Evolutionary conservation across 441 rosid genomes (phyloP).

Genomic region (Macaranga tanarius): DNA sequence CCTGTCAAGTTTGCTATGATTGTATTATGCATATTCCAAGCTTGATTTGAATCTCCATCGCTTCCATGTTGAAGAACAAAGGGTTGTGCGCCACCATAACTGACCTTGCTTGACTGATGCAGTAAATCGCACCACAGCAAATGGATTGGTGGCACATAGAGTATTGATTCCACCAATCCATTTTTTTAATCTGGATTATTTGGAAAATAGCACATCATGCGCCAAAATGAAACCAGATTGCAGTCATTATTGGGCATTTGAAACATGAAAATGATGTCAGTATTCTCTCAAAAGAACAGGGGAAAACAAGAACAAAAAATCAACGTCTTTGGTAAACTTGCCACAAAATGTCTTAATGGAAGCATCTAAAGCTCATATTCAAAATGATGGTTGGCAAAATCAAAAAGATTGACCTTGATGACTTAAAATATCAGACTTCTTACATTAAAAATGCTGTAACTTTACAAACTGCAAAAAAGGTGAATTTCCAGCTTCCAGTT

Average conservation of each 20-base stretch:
- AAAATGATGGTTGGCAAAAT: background rate
- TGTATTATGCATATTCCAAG: background rate
- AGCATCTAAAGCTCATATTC: background rate
- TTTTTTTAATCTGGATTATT: background rate
- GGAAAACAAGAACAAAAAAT: background rate
- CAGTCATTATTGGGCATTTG: constrained; percentile 1
- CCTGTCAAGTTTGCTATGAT: background rate
- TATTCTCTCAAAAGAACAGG: background rate
- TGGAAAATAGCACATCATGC: background rate
- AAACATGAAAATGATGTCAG: background rate
- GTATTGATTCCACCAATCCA: background rate
- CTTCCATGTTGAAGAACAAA: background rate
- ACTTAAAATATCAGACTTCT: background rate
- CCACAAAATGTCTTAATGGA: background rate
- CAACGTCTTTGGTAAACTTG: background rate
- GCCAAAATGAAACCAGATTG: background rate
- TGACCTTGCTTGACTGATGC: constrained; percentile 1
- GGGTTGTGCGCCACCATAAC: background rate
- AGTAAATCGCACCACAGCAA: background rate
- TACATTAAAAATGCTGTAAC: background rate
- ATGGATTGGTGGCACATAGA: background rate
- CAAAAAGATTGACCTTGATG: background rate
- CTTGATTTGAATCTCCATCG: background rate
- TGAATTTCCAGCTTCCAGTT: background rate
- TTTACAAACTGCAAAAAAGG: background rate